These are phyloP conservation scores for Lenzites betulinus DNA, from an alignment of 768 basidiomycete genomes.

Conservation along the genomic window DNA sequence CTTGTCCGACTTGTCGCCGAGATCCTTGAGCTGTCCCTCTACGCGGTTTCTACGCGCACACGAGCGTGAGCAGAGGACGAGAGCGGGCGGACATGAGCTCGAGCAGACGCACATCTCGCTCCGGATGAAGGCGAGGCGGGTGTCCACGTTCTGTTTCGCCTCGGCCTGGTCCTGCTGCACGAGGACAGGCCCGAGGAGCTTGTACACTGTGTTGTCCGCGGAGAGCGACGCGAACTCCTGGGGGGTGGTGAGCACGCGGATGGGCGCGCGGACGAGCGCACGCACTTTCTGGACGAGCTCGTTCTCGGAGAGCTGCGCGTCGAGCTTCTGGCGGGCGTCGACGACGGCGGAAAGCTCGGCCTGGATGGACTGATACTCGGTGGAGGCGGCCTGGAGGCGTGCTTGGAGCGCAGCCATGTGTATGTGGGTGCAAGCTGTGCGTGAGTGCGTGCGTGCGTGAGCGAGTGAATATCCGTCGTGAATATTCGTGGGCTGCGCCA, in stretches of 20 bases:
- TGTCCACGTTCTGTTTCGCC: conserved; percentile 86
- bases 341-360: conserved; percentile 69
- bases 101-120: conserved; percentile 73
- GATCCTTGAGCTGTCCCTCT: conserved; percentile 79
- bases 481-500: too few relatives aligned
- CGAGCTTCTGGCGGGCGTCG: conserved; percentile 83
- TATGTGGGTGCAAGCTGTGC: too few relatives aligned
- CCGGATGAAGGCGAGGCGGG: conserved; percentile 84
- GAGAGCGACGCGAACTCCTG: conserved; percentile 86
- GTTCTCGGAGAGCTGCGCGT: conserved; percentile 89
- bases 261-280: too few relatives aligned
- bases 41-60: conserved; percentile 62
- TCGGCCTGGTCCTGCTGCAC: conserved; percentile 88
- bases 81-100: too few relatives aligned
- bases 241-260: too few relatives aligned
- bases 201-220: conserved; percentile 80
- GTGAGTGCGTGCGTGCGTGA: not conserved
- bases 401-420: conserved; percentile 53
- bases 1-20: conserved; percentile 73
- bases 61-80: not conserved
- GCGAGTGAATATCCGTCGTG: too few relatives aligned
- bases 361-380: conserved; percentile 83
- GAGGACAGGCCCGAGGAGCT: conserved; percentile 88
- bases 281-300: conserved; percentile 86
- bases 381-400: conserved; percentile 66